Evolutionary conservation across 2,329 filamentous ascomycete genomes (phyloP), one percentile per base, ranked within the genome.

Genomic region (Purpureocillium lavendulum): DNA sequence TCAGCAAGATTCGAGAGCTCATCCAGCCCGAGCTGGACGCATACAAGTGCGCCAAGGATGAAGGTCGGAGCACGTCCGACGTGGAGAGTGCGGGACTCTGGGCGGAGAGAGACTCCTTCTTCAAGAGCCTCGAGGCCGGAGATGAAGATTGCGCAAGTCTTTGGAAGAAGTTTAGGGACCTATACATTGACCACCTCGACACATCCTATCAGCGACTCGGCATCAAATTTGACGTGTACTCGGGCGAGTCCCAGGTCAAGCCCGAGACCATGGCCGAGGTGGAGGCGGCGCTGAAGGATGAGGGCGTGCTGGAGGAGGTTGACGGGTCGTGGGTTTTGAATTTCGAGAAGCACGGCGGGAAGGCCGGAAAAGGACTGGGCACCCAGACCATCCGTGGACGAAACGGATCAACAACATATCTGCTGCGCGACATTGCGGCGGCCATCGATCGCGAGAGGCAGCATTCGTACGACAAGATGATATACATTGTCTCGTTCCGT

Each of bases 251-350:
- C 0, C 74, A 80, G 47, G 73, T 62, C 2, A 48, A 50, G 2
- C 36, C 41, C 1, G 43, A 40, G 54, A 80, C 75, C 45, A 77
- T 85, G 66, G 68, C 73, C 10, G 58, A 62, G 26, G 80, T 77
- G 2, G 77, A 79, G 40, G 59, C 70, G 37, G 61, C 71, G 2
- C 69, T 85, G 58, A 65, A 71, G 49, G 70, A 76, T 45, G 70
- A 71, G 45, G 71, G 71, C 11, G 66, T 84, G 7, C 74, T 71
- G 10, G 75, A 84, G 54, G 65, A 75, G 45, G 75, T 70, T 18
- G 74, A 83, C 18, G 82, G 80, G 4, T 78, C 81, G 1, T 71
- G 77, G 47, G 71, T 85, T 46, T 76, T 86, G 38, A 78, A 87
- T 57, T 77, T 86, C 45, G 69, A 70, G 34, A 83, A 84, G 58